Conservation (phyloP, 2,329 filamentous ascomycete genomes). For the Fusarium pseudoanthophilum region DNA sequence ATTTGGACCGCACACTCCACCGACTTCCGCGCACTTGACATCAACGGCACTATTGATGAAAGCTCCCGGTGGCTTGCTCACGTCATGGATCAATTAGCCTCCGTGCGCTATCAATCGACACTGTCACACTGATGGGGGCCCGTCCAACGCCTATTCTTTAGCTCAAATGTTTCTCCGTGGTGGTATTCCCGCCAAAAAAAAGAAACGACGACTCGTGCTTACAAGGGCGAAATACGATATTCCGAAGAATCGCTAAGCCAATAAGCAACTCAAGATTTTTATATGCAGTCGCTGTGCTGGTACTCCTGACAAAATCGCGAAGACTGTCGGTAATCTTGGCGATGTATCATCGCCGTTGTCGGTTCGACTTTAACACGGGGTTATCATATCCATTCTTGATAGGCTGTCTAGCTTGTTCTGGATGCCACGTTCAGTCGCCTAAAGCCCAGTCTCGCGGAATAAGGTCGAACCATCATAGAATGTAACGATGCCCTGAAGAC, state of each 20-base stretch:
- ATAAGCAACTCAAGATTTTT: neutral
- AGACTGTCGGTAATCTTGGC: conserved; percentile 2
- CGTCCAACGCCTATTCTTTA: conserved; percentile 5
- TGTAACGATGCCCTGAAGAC: conserved; percentile 11
- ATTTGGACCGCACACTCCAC: neutral
- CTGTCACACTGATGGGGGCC: neutral
- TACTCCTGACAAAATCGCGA: neutral
- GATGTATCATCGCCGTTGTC: conserved; percentile 3
- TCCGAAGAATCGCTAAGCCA: neutral
- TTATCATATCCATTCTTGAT: neutral
- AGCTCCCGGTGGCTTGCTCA: conserved; percentile 24
- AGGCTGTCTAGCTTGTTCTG: neutral
- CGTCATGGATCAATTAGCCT: conserved; percentile 9
- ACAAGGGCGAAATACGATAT: neutral
- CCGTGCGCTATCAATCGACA: conserved; percentile 4
- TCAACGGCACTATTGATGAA: conserved; percentile 5
- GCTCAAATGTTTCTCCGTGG: neutral
- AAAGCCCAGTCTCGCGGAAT: conserved; percentile 5
- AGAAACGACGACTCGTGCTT: neutral
- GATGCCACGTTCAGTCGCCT: conserved; percentile 7
- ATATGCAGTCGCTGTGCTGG: neutral
- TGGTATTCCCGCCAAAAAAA: neutral
- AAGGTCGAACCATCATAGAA: conserved; percentile 11
- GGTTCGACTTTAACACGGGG: conserved; percentile 19
- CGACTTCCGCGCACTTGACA: neutral